Evolutionary conservation across 139 green algal species (phyloP), one percentile per base, ranked within the genome.

Genomic region (Auxenochlorella pyrenoidosa): DNA sequence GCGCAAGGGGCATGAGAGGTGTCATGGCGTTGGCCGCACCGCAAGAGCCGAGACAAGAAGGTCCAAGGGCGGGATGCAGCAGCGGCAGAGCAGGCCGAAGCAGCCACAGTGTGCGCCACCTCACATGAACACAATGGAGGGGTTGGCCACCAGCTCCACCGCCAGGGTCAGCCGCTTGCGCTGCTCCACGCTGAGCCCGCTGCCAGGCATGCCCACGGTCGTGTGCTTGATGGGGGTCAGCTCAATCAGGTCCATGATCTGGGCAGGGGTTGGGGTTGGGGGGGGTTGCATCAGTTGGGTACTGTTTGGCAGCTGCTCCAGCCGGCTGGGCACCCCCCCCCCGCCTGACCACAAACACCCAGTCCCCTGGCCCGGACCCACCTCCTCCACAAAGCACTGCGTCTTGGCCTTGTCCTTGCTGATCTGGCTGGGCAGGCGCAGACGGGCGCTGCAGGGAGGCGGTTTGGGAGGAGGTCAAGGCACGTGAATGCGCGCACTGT

Each of bases 111-210:
- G n/a, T n/a, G n/a, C n/a, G n/a, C n/a, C n/a, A n/a, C 66, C 68
- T 40, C n/a, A 34, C 30, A 65, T 72, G 58, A 76, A 63, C 65
- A 81, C 59, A 28, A 86, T 79, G 41, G 81, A 88, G 3, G 88
- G 88, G 81, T 93, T 94, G 58, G 91, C 83, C 43, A 86, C 86
- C 82, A 95, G 90, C 90, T 95, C 91, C 38, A 94, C 90, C 12
- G 87, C 92, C 26, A 95, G 91, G 78, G 91, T 95, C 68, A 95
- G 89, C 21, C 91, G 89, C 86, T 94, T 94, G 76, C 90, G 78
- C 90, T 94, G 90, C 90, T 94, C 90, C 32, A 94, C 89, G 41
- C 30, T 82, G n/a, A 94, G 89, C 19, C 91, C 90, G 4, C 44
- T 79, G 28, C 91, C 93, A 3, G 89, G 85, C 58, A 83, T 4